These are phyloP conservation scores for Boletus reticuloceps DNA, from an alignment of 768 basidiomycete genomes.

Conservation along the genomic window DNA sequence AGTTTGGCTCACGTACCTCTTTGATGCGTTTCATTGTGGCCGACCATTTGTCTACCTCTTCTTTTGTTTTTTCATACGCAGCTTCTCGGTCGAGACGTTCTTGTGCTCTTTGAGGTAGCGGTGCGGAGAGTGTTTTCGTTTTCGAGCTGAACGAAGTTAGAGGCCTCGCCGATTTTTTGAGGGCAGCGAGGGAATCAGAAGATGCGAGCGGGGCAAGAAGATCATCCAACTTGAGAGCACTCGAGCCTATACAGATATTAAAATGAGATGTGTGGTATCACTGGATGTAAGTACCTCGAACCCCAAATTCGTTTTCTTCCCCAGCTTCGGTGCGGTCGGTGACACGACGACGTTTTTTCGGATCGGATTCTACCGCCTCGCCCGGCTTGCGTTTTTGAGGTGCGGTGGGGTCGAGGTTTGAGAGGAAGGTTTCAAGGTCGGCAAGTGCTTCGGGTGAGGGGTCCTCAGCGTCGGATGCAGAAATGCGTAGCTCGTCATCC, in stretches of 20 bases:
- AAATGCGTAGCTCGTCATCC: slow-evolving; percentile 47
- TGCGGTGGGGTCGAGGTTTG: slow-evolving; percentile 52
- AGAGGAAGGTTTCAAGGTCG: slow-evolving; percentile 70
- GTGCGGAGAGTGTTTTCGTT: slow-evolving; percentile 67
- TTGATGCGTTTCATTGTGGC: slow-evolving; percentile 89
- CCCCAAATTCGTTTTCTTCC: slow-evolving; percentile 77
- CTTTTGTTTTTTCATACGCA: slow-evolving; percentile 90
- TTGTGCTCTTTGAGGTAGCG: slow-evolving; percentile 81
- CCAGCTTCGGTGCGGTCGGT: slow-evolving; percentile 77
- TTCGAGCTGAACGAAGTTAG: slow-evolving; percentile 55
- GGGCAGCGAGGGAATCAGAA: slow-evolving; percentile 54
- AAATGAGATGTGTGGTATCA: background rate
- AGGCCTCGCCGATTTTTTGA: slow-evolving; percentile 69
- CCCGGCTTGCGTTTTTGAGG: slow-evolving; percentile 56
- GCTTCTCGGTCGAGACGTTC: slow-evolving; percentile 91
- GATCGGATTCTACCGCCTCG: slow-evolving; percentile 21
- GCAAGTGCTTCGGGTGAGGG: slow-evolving; percentile 58
- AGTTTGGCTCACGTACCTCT: slow-evolving; percentile 49
- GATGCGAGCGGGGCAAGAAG: slow-evolving; percentile 70
- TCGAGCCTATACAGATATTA: slow-evolving; percentile 20
- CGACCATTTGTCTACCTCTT: slow-evolving; percentile 92
- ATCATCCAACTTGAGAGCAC: slow-evolving; percentile 66
- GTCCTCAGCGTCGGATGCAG: slow-evolving; percentile 47
- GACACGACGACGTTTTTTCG: slow-evolving; percentile 56
- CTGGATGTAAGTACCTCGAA: slow-evolving; percentile 39